These are phyloP conservation scores for Boletales sp. DNA, from an alignment of 768 basidiomycete species.

Conservation along the genomic window DNA sequence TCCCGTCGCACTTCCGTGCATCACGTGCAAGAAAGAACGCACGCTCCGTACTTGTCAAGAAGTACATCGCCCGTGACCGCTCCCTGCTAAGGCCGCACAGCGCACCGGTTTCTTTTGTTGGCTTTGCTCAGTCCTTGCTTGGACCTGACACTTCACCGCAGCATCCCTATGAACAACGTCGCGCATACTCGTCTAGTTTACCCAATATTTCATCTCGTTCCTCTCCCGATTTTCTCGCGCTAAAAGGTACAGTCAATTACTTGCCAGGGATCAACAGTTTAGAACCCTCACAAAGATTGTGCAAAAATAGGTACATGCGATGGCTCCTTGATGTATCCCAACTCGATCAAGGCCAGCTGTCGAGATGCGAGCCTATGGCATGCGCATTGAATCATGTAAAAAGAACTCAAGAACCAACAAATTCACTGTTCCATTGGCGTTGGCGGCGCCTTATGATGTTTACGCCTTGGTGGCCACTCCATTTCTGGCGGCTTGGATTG, in stretches of 20 bases:
- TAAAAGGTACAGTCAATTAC: constrained; percentile 16
- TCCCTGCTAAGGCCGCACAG: too few species aligned
- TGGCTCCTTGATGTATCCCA: constrained; percentile 54
- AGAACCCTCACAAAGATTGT: constrained; percentile 54
- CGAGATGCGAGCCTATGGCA: constrained; percentile 47
- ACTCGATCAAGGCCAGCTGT: constrained; percentile 57
- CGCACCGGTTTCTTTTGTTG: too few species aligned
- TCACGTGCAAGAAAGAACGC: too few species aligned
- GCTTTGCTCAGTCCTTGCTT: too few species aligned
- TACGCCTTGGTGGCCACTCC: constrained; percentile 65
- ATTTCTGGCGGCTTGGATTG: constrained; percentile 34
- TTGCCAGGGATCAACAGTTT: not conserved
- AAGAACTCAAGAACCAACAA: not conserved
- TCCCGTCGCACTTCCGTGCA: too few species aligned
- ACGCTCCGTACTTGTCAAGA: too few species aligned
- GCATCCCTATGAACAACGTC: constrained; percentile 4
- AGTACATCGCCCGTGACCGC: too few species aligned
- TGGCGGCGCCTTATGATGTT: constrained; percentile 47
- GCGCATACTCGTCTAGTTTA: constrained; percentile 37
- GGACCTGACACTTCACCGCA: too few species aligned
- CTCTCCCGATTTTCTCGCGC: constrained; percentile 39
- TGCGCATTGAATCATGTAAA: too few species aligned
- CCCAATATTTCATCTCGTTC: constrained; percentile 42
- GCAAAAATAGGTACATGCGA: constrained; percentile 57
- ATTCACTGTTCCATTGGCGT: constrained; percentile 52